Evolutionary conservation across 495 filamentous ascomycete genomes (phyloP).

Genomic region (Talaromyces stipitatus): DNA sequence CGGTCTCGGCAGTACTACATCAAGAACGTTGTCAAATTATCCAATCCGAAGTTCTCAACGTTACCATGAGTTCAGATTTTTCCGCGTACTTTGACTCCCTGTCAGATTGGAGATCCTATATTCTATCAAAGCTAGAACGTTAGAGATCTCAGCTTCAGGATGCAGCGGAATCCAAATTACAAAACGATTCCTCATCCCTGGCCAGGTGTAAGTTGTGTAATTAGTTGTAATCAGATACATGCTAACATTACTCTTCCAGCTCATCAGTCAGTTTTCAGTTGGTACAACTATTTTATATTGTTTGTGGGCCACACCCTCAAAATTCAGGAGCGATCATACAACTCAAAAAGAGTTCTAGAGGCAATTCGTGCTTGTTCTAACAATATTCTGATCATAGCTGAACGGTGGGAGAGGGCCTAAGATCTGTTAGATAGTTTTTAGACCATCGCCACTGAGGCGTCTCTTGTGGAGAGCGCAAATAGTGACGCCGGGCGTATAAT

Average conservation of each 20-base stretch:
- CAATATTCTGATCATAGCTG: neutral
- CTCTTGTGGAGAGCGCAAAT: neutral
- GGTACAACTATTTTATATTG: neutral
- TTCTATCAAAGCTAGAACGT: neutral
- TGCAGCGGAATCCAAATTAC: neutral
- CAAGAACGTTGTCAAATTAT: neutral
- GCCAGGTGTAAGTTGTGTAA: neutral
- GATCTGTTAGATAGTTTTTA: neutral
- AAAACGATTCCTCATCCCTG: neutral
- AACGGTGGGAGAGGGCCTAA: neutral
- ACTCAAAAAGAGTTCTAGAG: neutral
- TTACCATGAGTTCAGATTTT: neutral
- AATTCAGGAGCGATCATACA: neutral
- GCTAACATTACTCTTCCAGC: neutral
- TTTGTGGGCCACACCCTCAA: neutral
- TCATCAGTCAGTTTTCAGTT: neutral
- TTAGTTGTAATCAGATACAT: neutral
- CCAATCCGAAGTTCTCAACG: neutral
- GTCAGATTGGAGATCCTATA: neutral
- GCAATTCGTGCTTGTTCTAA: neutral
- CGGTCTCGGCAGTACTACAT: neutral
- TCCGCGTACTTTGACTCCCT: neutral
- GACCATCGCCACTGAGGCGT: neutral
- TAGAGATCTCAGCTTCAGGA: neutral
- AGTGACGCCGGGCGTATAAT: neutral